These are phyloP conservation scores for Xylaria sp. DNA, from an alignment of 2,329 filamentous ascomycete genomes.

Conservation along the genomic window DNA sequence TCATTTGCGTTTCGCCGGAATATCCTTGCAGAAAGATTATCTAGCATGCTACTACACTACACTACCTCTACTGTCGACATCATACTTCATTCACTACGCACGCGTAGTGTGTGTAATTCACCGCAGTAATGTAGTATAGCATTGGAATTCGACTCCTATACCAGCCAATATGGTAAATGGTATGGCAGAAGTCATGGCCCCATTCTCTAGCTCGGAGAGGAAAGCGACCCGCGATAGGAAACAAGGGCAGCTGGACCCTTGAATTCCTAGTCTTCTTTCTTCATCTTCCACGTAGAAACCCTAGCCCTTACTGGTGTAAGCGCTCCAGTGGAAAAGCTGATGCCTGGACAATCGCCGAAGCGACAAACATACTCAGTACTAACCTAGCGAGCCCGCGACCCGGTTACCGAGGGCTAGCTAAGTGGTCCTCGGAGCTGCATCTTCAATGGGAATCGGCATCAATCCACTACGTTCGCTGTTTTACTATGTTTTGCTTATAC, in stretches of 20 bases:
- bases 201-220: constrained; percentile 16
- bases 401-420: constrained; percentile 5
- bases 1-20: constrained; percentile 43
- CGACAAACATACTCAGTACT: background rate
- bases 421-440: background rate
- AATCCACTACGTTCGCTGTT: constrained; percentile 4
- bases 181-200: constrained; percentile 3
- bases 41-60: constrained; percentile 9
- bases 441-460: constrained; percentile 1
- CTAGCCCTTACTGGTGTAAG: background rate
- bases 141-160: constrained; percentile 10
- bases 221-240: constrained; percentile 20
- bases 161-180: constrained; percentile 3
- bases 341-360: constrained; percentile 1
- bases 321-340: background rate
- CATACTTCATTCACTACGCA: constrained; percentile 10
- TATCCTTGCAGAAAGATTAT: constrained; percentile 37
- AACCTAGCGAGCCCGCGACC: background rate
- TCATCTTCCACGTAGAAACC: background rate
- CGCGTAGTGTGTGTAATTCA: background rate
- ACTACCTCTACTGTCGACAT: background rate
- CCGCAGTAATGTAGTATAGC: background rate
- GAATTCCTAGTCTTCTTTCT: background rate
- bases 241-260: background rate
- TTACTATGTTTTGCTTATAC: background rate